Evolutionary conservation across 1,284 basidiomycete genomes (phyloP), one percentile per base, ranked within the genome.

Genomic region (Irpex lacteus): DNA sequence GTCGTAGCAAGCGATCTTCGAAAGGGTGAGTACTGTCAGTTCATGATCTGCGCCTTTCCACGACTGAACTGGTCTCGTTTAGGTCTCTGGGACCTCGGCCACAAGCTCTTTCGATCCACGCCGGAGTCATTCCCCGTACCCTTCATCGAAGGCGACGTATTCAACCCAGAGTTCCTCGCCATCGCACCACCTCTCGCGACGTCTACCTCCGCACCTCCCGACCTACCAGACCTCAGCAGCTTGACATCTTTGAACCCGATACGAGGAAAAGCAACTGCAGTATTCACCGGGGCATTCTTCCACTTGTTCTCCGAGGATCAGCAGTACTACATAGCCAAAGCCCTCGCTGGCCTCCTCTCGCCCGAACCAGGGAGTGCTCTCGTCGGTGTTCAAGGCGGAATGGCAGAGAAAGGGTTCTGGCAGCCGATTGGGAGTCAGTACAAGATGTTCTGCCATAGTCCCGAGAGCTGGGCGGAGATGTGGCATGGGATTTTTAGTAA

Each of bases 211-310:
- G 50, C 18, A 8, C 18, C 15, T 52, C n/a, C 50, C 7, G 50
- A 52, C 7, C 18, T n/a, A 52, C 50, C 50, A 52, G 50, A 13
- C 50, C 11, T 52, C 50, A 21, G 8, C 2, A 52, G 50, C 18
- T 52, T 52, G 5, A 52, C 50, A 13, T 52, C 50, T 13, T 52
- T 52, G 50, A 52, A 52, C 18, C 18, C 78, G 2, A 76, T 85
- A 0, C 78, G 76, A 56, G 80, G 81, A 3, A 76, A 78, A 59
- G 70, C 82, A 40, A 78, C 82, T 5, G 81, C 77, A 7, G 81
- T 86, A 40, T 79, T 83, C 67, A 76, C 79, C 4, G 80, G 80
- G 6, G 70, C 78, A 0, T 78, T 85, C 70, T 86, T 85, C 73
- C 83, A 86, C 68, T 75, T 85, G 18, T 85, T 85, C 72, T 66